These are phyloP conservation scores for Fusarium buxicola DNA, from an alignment of 2,329 filamentous ascomycete genomes.

Conservation along the genomic window DNA sequence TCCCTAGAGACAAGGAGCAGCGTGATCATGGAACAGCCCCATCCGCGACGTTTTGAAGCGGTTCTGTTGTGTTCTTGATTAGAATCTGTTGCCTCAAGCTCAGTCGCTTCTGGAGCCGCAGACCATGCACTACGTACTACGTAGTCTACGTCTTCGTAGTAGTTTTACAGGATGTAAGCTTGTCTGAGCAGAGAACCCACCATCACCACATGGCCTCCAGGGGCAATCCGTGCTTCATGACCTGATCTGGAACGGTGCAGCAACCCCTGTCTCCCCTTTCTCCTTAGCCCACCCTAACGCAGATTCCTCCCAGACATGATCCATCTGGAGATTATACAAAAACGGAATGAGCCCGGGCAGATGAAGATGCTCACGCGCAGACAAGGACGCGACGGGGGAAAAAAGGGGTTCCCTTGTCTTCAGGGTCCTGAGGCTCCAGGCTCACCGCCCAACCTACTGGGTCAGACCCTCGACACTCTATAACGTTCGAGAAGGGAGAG, in stretches of 20 bases:
- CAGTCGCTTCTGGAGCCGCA: no score
- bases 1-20: neutral
- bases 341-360: conserved; percentile 21
- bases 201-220: conserved; percentile 38
- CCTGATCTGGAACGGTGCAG: conserved; percentile 34
- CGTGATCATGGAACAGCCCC: neutral
- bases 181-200: conserved; percentile 4
- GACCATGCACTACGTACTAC: no score
- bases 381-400: conserved; percentile 11
- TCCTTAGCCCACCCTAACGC: conserved; percentile 10
- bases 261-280: conserved; percentile 34
- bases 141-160: no score
- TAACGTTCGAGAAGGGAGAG: conserved; percentile 11
- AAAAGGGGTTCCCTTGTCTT: conserved; percentile 34
- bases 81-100: no score
- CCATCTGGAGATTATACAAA: conserved; percentile 25
- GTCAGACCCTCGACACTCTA: conserved; percentile 16
- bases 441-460: conserved; percentile 39
- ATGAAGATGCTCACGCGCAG: conserved; percentile 38
- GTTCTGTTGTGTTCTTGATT: neutral
- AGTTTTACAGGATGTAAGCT: no score
- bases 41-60: neutral
- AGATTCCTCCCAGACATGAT: conserved; percentile 24
- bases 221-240: conserved; percentile 32
- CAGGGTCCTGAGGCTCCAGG: conserved; percentile 20